A percentile compares a stretch with the other conserved stretches of the same genome.
Conservation (phyloP, 768 basidiomycete species). For the Auriculariales sp. region DNA sequence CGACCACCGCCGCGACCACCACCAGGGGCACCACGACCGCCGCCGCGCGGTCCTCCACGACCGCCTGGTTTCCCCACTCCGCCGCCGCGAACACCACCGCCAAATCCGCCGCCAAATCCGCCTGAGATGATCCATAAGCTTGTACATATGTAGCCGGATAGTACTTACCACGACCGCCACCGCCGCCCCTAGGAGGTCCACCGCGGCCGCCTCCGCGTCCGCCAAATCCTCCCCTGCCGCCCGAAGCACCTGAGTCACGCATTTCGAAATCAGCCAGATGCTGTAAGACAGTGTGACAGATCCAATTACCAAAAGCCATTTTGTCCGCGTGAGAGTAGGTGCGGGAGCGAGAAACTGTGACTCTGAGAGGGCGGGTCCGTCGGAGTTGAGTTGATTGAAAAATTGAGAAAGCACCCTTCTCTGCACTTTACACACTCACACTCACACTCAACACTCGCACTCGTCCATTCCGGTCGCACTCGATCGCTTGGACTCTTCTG, state of each 20-base stretch:
- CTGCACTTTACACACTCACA: too few relatives aligned
- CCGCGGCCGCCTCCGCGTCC: slow-evolving; percentile 27
- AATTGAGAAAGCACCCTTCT: slow-evolving; percentile 1
- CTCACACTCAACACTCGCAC: background rate
- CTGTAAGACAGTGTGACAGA: too few relatives aligned
- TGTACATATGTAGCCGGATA: slow-evolving; percentile 2
- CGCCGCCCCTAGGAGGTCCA: slow-evolving; percentile 16
- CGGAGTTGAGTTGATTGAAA: background rate
- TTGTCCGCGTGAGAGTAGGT: background rate
- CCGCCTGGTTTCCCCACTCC: slow-evolving; percentile 11
- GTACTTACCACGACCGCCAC: slow-evolving; percentile 20
- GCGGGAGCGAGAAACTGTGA: background rate
- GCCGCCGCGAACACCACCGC: slow-evolving; percentile 23
- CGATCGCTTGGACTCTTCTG: background rate
- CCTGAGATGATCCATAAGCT: background rate
- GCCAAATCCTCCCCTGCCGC: slow-evolving; percentile 63
- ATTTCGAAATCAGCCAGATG: too few relatives aligned
- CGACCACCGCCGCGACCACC: slow-evolving; percentile 18
- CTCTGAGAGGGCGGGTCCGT: too few relatives aligned
- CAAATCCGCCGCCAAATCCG: background rate
- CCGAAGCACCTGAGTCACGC: slow-evolving; percentile 35
- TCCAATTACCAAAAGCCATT: slow-evolving; percentile 22
- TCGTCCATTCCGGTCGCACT: background rate
- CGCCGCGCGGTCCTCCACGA: slow-evolving; percentile 19
- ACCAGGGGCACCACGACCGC: slow-evolving; percentile 24